Percentiles rank a stretch among this genome's conserved stretches.
Evolutionary conservation across 306 rosid species (phyloP).

Genomic region (Hippophae tibetana): DNA sequence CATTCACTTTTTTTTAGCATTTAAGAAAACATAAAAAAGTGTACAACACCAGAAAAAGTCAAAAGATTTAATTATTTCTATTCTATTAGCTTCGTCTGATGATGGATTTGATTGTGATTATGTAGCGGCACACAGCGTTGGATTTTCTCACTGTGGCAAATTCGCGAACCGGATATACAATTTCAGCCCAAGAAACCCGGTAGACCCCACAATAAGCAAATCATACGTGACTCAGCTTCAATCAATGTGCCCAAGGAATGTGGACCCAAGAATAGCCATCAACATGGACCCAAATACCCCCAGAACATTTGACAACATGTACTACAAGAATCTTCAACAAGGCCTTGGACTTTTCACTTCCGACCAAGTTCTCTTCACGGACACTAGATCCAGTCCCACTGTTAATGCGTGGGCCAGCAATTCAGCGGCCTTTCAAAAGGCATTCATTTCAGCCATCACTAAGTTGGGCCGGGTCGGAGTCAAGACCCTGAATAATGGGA

Average conservation of each 20-base stretch:
- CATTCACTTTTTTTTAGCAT: too few species aligned
- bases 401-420: constrained; percentile 44
- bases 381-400: constrained; percentile 33
- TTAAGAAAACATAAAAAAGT: too few species aligned
- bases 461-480: constrained; percentile 71
- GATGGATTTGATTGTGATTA: not conserved
- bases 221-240: constrained; percentile 40
- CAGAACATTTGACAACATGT: constrained; percentile 45
- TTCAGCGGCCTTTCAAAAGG: constrained; percentile 40
- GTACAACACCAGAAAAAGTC: too few species aligned
- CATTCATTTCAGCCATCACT: constrained; percentile 55
- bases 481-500: constrained; percentile 42
- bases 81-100: too few species aligned
- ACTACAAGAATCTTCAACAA: constrained; percentile 34
- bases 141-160: constrained; percentile 45
- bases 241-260: constrained; percentile 52
- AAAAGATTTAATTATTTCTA: too few species aligned
- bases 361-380: constrained; percentile 49
- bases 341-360: constrained; percentile 45
- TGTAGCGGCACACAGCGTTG: constrained; percentile 68
- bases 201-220: constrained; percentile 51
- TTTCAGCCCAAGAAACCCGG: constrained; percentile 33
- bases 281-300: constrained; percentile 38
- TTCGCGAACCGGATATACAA: constrained; percentile 44
- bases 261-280: constrained; percentile 25